Base-by-base conservation (phyloP, 2,329 filamentous ascomycete species). In the Neonectria magnoliae region DNA sequence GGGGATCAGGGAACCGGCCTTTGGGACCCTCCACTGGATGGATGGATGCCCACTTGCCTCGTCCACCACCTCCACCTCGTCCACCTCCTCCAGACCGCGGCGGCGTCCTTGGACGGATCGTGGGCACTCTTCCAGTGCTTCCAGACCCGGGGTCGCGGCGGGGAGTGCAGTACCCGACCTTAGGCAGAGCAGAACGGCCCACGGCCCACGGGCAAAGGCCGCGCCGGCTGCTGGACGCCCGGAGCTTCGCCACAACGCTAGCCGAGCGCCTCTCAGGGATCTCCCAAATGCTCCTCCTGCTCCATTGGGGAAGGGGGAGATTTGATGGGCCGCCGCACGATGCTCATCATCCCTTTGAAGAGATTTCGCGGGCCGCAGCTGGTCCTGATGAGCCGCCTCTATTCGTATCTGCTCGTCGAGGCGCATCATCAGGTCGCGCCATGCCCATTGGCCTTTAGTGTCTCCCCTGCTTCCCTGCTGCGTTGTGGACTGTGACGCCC, bases 311-410 rank as follows among this genome's bases (percentile, higher is more conserved):
- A 63, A 60, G 56, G 60, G 50, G 41, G 50, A 20, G 36, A 51
- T 51, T 27, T 42, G 56, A 57, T 42, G 60, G 47, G 31, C 31
- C 57, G 45, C 18, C 57, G 45, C 18, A 36, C 48, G 60, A 54
- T 60, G 56, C 60, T 60, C 60, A 63, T 63, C 29, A 8, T 29
- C 60, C 58, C 60, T 36, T 47, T 60, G 48, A 54, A 63, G 60
- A 60, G 60, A 63, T 63, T 63, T 62, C 9, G 44, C 51, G 29
- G 20, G 38, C 51, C 53, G 27, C 41, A 20, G 33, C 55, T 36
- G 33, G 33, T 10, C 13, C 13, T 36, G 31, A 33, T 13, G 31
- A 33, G 31, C 31, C 31, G 31, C 31, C 31, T 33, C 31, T 33
- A 16, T 5, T 6, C 7, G 13, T 8, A 14, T 6, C 36, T 41